Conservation (phyloP, 352 stramenopile species). For the Globisporangium emineosum region DNA sequence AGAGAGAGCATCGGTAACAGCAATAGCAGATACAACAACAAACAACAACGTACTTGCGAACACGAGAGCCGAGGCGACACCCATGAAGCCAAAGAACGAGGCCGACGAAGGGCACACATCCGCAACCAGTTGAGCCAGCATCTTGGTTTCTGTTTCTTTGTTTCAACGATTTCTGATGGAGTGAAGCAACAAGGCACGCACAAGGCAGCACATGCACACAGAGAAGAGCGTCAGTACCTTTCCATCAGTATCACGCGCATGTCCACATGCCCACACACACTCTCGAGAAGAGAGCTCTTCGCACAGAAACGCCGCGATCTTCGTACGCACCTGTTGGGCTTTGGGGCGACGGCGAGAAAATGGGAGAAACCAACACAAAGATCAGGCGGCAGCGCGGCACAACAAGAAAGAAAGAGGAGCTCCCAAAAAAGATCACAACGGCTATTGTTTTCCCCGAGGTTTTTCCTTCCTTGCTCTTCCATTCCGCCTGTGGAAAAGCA, state of each 20-base stretch:
- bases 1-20: too few species aligned
- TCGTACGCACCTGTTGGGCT: constrained; percentile 13
- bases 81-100: constrained; percentile 99
- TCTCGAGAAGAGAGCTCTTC: too few species aligned
- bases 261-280: background rate
- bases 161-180: background rate
- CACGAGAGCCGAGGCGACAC: constrained; percentile 93
- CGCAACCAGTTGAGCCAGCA: constrained; percentile 64
- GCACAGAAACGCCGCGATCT: constrained; percentile 1
- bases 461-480: background rate
- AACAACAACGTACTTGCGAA: constrained; percentile 82
- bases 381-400: constrained; percentile 5
- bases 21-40: constrained; percentile 3
- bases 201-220: background rate
- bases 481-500: too few species aligned
- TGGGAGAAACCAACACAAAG: constrained; percentile 17
- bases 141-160: constrained; percentile 15
- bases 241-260: background rate
- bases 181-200: background rate
- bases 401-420: background rate
- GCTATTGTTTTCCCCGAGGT: background rate
- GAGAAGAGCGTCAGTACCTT: background rate
- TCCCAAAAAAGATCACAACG: constrained; percentile 7
- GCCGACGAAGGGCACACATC: constrained; percentile 97
- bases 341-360: constrained; percentile 9